A percentile compares a stretch with the other conserved stretches of the same genome.
phyloP scores from a whole-genome alignment of 352 stramenopile species.

The Globisporangium perplexum region DNA sequence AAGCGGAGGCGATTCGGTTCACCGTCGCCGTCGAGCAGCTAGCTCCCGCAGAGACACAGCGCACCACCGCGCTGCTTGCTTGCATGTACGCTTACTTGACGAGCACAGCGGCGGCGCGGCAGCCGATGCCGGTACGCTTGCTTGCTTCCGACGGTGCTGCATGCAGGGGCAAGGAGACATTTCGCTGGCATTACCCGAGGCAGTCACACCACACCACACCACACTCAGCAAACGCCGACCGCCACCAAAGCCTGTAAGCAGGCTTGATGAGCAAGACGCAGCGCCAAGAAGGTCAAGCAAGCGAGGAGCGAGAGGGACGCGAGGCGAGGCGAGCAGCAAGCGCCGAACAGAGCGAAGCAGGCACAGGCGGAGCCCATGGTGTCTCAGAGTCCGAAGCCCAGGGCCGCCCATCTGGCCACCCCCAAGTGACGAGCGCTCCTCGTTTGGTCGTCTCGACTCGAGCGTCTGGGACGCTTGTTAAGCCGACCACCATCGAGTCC shows the following conservation, averaged over 20 bases:
- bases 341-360: neutral
- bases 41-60: too few relatives aligned
- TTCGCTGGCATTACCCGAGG: neutral
- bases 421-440: neutral
- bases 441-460: neutral
- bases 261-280: neutral
- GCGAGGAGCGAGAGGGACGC: too few relatives aligned
- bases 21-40: too few relatives aligned
- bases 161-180: neutral
- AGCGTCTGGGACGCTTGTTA: neutral
- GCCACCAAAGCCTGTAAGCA: neutral
- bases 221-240: neutral
- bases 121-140: too few relatives aligned
- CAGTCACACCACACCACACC: neutral
- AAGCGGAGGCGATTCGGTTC: too few relatives aligned
- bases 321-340: too few relatives aligned
- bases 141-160: too few relatives aligned
- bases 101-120: neutral
- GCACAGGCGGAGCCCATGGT: neutral
- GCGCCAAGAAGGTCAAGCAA: neutral
- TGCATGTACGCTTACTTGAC: neutral
- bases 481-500: neutral
- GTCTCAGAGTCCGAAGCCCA: neutral
- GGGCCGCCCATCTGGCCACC: neutral
- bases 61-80: neutral